Evolutionary conservation across 2,329 filamentous ascomycete species (phyloP), one percentile per base, ranked within the genome.

Genomic region (Aspergillus novoparasiticus): DNA sequence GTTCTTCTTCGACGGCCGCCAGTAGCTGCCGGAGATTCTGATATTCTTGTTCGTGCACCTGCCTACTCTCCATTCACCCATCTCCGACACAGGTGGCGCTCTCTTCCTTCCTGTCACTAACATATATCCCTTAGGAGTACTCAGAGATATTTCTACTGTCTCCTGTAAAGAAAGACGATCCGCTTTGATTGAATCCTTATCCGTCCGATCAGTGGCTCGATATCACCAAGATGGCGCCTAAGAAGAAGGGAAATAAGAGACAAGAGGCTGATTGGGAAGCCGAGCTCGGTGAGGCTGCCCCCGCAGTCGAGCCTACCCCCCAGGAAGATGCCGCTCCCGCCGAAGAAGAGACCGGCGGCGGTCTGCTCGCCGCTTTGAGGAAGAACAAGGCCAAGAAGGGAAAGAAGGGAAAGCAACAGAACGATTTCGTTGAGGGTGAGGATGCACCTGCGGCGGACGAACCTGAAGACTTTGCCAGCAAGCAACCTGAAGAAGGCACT

Each of bases 181-280:
- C 14, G 21, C 56, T 21, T 11, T 21, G 11, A 32, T 39, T 28
- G 11, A 48, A 46, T 6, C 21, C 28, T 16, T 23, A 45, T 55
- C 26, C 34, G 11, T 36, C 51, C 59, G 26, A 32, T 41, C 46
- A 9, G 39, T 45, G 50, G 26, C 30, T 64, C 50, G 58, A 60
- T 8, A 14, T 28, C 10, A 19, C 59, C 59, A 77, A 79, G 65
- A 98, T 97, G 94, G 83, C 94, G 75, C 94, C 94, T 66, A 97
- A 97, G 84, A 96, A 95, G 86, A 97, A 97, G 87, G 90, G 90
- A 78, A 91, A 89, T 81, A 96, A 94, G 85, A 89, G 88, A 78
- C 87, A 84, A 76, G 87, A 91, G 76, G 92, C 97, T 75, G 93
- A 97, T 84, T 97, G 94, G 94, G 95, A 98, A 80, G 89, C 91